phyloP scores from a whole-genome alignment of 805 yeast species.

The Lipomyces yamanashiensis region DNA sequence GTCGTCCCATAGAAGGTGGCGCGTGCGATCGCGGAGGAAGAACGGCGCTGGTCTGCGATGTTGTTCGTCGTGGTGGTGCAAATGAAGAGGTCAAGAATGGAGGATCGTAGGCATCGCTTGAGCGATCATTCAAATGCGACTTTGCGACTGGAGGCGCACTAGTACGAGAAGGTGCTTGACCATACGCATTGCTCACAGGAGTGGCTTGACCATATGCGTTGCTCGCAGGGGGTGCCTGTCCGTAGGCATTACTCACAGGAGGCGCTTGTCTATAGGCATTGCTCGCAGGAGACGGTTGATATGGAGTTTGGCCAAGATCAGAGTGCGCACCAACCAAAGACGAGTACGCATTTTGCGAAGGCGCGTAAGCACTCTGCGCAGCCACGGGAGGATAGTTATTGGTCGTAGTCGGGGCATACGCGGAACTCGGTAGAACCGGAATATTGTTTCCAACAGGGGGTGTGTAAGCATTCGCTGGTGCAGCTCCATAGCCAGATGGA shows the following conservation, averaged over 20 bases:
- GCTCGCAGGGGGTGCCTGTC: not conserved
- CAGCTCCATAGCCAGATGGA: constrained; percentile 10
- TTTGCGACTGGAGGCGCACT: not conserved
- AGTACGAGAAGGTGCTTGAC: not conserved
- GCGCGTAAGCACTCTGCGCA: constrained; percentile 7
- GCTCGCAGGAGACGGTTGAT: not conserved
- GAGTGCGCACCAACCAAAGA: not conserved
- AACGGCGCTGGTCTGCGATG: not conserved
- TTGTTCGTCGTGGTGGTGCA: constrained; percentile 15
- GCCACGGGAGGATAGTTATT: not conserved
- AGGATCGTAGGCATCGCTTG: constrained; percentile 25
- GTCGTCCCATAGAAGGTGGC: not conserved
- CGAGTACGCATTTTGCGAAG: constrained; percentile 3
- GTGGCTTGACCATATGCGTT: not conserved
- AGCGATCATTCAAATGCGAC: constrained; percentile 11
- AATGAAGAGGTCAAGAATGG: constrained; percentile 14
- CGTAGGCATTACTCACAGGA: not conserved
- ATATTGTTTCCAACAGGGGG: not conserved
- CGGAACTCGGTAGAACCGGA: not conserved
- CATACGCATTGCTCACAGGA: not conserved
- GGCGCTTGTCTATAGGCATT: not conserved
- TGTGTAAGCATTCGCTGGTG: constrained; percentile 12
- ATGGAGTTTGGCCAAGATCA: not conserved
- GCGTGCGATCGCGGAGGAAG: constrained; percentile 21
- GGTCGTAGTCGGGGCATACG: not conserved